phyloP scores from a whole-genome alignment of 371 early-diverging fungal species.

The Mortierella sp. region DNA sequence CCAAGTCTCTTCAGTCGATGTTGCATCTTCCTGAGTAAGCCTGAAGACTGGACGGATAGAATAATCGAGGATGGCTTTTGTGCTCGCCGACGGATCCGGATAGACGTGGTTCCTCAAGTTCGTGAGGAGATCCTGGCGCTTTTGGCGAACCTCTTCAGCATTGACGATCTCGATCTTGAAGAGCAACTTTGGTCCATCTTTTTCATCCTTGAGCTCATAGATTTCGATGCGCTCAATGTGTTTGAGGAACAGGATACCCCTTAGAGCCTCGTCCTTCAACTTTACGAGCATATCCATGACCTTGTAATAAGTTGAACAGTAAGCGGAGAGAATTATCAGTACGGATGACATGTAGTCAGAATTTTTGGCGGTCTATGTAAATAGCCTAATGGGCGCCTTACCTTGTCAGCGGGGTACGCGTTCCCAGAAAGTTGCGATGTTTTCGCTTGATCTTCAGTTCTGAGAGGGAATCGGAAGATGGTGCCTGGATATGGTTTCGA shows the following conservation, averaged over 20 bases:
- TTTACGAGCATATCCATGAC: slow-evolving; percentile 27
- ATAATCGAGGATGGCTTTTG: slow-evolving; percentile 17
- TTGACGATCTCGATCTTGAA: slow-evolving; percentile 46
- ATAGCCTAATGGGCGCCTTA: no score
- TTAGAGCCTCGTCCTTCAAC: slow-evolving; percentile 28
- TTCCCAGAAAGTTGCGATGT: slow-evolving; percentile 16
- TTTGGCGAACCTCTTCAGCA: slow-evolving; percentile 17
- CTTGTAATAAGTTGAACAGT: slow-evolving; percentile 8
- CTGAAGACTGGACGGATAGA: slow-evolving; percentile 17
- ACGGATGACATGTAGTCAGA: background rate
- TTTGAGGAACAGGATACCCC: slow-evolving; percentile 48
- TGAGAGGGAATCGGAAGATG: slow-evolving; percentile 42
- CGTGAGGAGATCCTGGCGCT: slow-evolving; percentile 12
- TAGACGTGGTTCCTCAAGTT: slow-evolving; percentile 14
- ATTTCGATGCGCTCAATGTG: slow-evolving; percentile 49
- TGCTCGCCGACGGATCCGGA: background rate
- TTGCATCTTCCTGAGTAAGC: slow-evolving; percentile 17
- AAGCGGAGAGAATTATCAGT: background rate
- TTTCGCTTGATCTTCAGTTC: slow-evolving; percentile 24
- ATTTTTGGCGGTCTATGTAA: no score
- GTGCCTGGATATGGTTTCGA: slow-evolving; percentile 29
- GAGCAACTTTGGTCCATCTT: slow-evolving; percentile 9
- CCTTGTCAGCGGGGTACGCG: slow-evolving; percentile 20
- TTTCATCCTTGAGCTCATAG: slow-evolving; percentile 33
- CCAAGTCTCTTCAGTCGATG: slow-evolving; percentile 21